Conservation (phyloP, 257 asterid genomes). For the Verbena officinalis region DNA sequence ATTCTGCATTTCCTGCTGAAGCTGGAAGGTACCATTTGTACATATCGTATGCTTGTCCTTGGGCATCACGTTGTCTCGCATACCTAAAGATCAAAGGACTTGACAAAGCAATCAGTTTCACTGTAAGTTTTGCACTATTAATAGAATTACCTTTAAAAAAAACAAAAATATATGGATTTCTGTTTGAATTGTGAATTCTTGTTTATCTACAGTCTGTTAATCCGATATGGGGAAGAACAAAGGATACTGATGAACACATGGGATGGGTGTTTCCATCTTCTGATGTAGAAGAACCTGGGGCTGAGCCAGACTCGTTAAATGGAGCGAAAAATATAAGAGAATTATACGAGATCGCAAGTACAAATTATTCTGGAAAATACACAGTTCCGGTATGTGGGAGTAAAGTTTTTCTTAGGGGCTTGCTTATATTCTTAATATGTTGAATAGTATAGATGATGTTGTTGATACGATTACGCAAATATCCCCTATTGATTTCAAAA, state of each 20-base stretch:
- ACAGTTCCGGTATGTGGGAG: conserved; percentile 76
- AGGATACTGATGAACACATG: conserved; percentile 87
- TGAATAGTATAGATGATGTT: neutral
- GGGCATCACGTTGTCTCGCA: conserved; percentile 96
- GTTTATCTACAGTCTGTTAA: conserved; percentile 65
- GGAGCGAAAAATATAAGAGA: conserved; percentile 77
- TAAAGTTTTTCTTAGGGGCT: neutral
- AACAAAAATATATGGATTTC: neutral
- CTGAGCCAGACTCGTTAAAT: conserved; percentile 78
- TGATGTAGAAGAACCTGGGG: conserved; percentile 68
- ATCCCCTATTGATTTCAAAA: too few species aligned
- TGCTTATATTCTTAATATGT: neutral
- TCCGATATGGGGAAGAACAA: conserved; percentile 86
- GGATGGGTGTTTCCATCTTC: conserved; percentile 94
- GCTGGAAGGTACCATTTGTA: conserved; percentile 90
- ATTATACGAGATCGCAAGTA: conserved; percentile 83
- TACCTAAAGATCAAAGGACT: conserved; percentile 89
- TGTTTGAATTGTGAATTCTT: neutral
- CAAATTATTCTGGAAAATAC: conserved; percentile 77
- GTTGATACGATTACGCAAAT: neutral
- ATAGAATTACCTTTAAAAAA: neutral
- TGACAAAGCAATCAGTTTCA: conserved; percentile 68
- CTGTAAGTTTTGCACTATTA: conserved; percentile 47
- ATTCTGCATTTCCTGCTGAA: conserved; percentile 74
- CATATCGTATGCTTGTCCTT: conserved; percentile 90